A percentile compares a stretch with the other conserved stretches of the same genome.
Evolutionary conservation across 2,329 filamentous ascomycete species (phyloP).

Genomic region (Fusarium abutilonis): DNA sequence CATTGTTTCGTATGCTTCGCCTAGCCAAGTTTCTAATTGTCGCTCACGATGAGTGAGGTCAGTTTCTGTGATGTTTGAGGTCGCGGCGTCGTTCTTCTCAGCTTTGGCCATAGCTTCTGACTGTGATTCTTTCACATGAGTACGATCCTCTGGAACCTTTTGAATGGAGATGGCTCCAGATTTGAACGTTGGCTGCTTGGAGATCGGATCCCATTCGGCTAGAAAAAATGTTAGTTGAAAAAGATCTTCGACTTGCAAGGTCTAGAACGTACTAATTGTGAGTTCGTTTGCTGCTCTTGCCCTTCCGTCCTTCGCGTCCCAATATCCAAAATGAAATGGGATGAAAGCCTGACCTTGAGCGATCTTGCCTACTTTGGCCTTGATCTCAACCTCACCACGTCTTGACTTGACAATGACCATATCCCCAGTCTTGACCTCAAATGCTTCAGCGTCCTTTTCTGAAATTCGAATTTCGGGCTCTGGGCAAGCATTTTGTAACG

Average conservation of each 20-base stretch:
- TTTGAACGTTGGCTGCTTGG: background rate
- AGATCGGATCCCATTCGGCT: background rate
- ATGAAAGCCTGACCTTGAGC: background rate
- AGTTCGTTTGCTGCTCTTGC: slow-evolving; percentile 1
- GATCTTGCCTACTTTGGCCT: background rate
- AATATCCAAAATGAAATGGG: slow-evolving; percentile 2
- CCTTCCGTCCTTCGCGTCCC: background rate
- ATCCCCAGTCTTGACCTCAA: background rate
- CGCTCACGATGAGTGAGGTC: background rate
- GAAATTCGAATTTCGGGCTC: background rate
- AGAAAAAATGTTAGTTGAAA: background rate
- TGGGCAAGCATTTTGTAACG: background rate
- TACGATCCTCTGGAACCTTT: accelerated
- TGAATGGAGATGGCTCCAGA: accelerated
- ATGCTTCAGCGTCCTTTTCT: background rate
- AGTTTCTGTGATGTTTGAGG: background rate
- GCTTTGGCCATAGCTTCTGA: background rate
- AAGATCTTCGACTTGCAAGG: too few species aligned
- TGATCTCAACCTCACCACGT: background rate
- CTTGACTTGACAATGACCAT: background rate
- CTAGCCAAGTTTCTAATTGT: background rate
- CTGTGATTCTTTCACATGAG: background rate
- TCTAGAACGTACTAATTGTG: background rate
- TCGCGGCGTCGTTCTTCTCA: background rate
- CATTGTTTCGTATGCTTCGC: background rate